Conservation (phyloP, 805 yeast species). For the Komagataella populi region DNA sequence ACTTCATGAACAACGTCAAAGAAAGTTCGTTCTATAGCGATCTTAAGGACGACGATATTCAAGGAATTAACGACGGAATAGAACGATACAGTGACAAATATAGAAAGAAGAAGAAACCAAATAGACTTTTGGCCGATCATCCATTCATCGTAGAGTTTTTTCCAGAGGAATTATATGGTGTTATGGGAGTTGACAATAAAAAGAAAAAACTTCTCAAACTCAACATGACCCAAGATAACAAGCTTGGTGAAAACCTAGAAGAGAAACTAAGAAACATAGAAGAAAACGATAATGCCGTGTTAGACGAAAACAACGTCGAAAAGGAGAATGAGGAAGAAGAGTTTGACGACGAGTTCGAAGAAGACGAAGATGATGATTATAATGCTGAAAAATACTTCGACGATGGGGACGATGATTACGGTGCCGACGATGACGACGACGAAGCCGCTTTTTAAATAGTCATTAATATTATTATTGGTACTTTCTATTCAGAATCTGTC, state of each 20-base stretch:
- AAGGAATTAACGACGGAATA: constrained; percentile 48
- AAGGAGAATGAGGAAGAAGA: constrained; percentile 33
- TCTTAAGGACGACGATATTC: background rate
- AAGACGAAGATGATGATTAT: constrained; percentile 67
- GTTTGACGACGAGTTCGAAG: constrained; percentile 55
- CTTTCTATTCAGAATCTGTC: constrained; percentile 1
- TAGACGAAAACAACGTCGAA: constrained; percentile 9
- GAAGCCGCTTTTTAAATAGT: constrained; percentile 50
- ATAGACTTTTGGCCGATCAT: constrained; percentile 63
- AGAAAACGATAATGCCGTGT: constrained; percentile 28
- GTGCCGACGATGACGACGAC: constrained; percentile 39
- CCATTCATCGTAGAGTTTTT: constrained; percentile 60
- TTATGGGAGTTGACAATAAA: constrained; percentile 52
- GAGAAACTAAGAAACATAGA: constrained; percentile 19
- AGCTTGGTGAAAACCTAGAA: constrained; percentile 23
- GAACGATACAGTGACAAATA: constrained; percentile 75
- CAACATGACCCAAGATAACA: constrained; percentile 22
- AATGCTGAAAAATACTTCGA: constrained; percentile 73
- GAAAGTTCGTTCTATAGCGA: constrained; percentile 48
- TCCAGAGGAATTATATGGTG: constrained; percentile 64
- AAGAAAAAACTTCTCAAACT: constrained; percentile 35
- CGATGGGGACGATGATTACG: constrained; percentile 49
- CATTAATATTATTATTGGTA: background rate
- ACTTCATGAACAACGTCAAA: constrained; percentile 35
- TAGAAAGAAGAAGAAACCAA: constrained; percentile 53